Evolutionary conservation across 495 filamentous ascomycete genomes (phyloP), one percentile per base, ranked within the genome.

Genomic region (Aspergillus cavernicola): DNA sequence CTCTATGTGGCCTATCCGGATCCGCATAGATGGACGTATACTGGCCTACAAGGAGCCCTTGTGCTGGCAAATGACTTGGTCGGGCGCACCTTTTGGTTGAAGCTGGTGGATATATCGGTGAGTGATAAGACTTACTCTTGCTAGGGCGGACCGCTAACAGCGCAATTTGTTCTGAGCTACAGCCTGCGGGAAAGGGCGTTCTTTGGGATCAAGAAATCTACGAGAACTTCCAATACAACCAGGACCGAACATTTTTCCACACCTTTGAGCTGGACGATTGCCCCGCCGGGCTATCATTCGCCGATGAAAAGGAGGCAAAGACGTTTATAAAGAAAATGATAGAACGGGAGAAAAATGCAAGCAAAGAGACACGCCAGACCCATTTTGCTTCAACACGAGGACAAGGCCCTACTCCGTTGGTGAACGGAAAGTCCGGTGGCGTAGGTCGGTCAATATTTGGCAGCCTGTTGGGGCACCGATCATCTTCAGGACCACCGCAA

Each of bases 121-220:
- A 57, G 90, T 82, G 40, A 29, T 40, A 32, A 33, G 19, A 11
- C 9, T 3, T 31, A 15, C 18, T 7, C 5, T 15, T 35, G 7
- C 9, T 15, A 29, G 18, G 9, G 36, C 20, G 13, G 38, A 26
- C 44, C 52, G 49, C 60, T 70, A 52, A 66, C 55, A 2, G n/a
- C n/a, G 29, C 22, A 33, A 39, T 18, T 60, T n/a, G 4, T 20
- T 50, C 28, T 46, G 43, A 37, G 11, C 18, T 52, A 40, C 45
- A 95, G 90, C 80, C 87, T 29, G 76, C 87, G 39, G 84, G 83
- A 67, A 82, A 86, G 60, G 93, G 95, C 42, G 95, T 98, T 22
- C 86, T 98, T 59, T 98, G 93, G 93, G 93, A 98, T 65, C 91
- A 97, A 72, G 93, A 98, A 68, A 86, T 97, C 59, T 97, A 92